Conservation (phyloP, 2,329 filamentous ascomycete species). For the Hirsutella minnesotensis region DNA sequence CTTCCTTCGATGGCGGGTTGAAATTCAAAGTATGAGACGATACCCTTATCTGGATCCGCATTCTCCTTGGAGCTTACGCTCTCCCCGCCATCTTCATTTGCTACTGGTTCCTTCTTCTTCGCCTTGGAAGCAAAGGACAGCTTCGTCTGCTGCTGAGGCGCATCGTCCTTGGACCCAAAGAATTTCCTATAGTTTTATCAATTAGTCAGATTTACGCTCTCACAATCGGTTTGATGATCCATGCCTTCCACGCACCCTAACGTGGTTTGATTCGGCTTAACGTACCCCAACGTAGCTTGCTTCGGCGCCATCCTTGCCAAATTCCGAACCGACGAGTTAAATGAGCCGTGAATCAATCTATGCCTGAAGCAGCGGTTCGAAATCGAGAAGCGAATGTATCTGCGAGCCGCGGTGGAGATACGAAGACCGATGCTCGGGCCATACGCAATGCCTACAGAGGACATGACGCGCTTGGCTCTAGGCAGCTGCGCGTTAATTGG, state of each 20-base stretch:
- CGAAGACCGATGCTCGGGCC: conserved; percentile 9
- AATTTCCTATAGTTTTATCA: conserved; percentile 54
- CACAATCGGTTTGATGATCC: neutral
- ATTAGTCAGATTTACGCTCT: no score
- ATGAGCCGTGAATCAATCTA: conserved; percentile 4
- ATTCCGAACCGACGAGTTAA: conserved; percentile 3
- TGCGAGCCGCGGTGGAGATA: conserved; percentile 7
- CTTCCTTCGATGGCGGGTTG: neutral
- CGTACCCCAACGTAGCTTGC: conserved; percentile 83
- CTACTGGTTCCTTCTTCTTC: conserved; percentile 23
- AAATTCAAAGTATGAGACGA: neutral
- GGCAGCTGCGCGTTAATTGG: conserved; percentile 29
- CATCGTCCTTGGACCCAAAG: conserved; percentile 49
- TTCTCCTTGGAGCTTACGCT: conserved; percentile 24
- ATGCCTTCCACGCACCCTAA: conserved; percentile 47
- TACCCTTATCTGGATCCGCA: conserved; percentile 26
- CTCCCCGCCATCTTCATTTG: conserved; percentile 15
- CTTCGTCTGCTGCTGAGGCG: conserved; percentile 63
- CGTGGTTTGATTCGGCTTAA: conserved; percentile 60
- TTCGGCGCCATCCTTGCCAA: conserved; percentile 38
- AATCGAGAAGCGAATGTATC: conserved; percentile 2
- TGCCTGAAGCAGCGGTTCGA: conserved; percentile 4
- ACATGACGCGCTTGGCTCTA: conserved; percentile 22
- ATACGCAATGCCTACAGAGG: conserved; percentile 8
- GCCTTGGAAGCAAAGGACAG: conserved; percentile 59